phyloP scores from a whole-genome alignment of 2,329 filamentous ascomycete species.

The Grosmannia huntii region DNA sequence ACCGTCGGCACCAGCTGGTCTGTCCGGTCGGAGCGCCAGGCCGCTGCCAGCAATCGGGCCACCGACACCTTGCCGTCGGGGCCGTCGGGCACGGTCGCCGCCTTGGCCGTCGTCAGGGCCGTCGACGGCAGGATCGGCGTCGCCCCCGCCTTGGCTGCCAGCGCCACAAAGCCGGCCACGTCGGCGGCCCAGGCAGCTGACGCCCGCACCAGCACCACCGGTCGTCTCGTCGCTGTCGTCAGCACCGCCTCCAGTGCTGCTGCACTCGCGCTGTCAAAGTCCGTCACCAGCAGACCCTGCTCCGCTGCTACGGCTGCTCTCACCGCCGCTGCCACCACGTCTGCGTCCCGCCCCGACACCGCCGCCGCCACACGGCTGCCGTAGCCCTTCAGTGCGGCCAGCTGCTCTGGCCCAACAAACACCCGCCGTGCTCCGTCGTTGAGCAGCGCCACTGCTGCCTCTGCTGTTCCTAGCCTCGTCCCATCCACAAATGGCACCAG shows the following conservation, averaged over 20 bases:
- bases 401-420: conserved; percentile 62
- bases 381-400: conserved; percentile 42
- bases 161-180: conserved; percentile 26
- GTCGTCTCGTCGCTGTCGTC: conserved; percentile 31
- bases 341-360: conserved; percentile 22
- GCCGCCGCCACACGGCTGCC: conserved; percentile 42
- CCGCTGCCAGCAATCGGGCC: conserved; percentile 56
- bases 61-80: conserved; percentile 62
- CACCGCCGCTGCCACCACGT: conserved; percentile 10
- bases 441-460: conserved; percentile 68
- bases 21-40: conserved; percentile 67
- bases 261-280: conserved; percentile 30
- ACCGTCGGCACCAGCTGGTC: conserved; percentile 83
- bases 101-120: conserved; percentile 50
- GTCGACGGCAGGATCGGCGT: conserved; percentile 59
- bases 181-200: conserved; percentile 23
- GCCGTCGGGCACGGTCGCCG: conserved; percentile 46
- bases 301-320: conserved; percentile 24
- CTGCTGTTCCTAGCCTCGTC: conserved; percentile 50
- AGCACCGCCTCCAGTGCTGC: conserved; percentile 22
- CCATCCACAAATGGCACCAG: conserved; percentile 65
- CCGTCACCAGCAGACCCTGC: conserved; percentile 39
- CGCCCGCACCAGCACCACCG: conserved; percentile 34
- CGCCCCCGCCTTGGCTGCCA: not conserved
- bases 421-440: conserved; percentile 76